A percentile compares a stretch with the other conserved stretches of the same genome.
Conservation (phyloP, 192 early-diverging fungal genomes). For the Backusella liffmaniae region DNA sequence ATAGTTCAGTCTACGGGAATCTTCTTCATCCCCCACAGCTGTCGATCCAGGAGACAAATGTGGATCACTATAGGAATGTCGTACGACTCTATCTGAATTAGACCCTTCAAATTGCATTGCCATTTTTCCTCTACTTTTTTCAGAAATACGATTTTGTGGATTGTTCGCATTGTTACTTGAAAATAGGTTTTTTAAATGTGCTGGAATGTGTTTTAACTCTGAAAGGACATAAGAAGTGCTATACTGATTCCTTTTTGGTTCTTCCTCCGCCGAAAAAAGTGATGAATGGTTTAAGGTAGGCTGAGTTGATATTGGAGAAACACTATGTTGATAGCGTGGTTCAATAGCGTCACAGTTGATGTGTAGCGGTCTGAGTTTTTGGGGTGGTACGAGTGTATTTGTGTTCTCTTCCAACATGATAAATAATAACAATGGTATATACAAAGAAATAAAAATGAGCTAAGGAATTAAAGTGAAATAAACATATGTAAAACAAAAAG, state of each 20-base stretch:
- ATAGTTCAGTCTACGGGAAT: not conserved
- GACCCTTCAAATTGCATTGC: not conserved
- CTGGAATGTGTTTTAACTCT: not conserved
- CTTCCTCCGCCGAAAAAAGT: not conserved
- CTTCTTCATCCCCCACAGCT: conserved; percentile 7
- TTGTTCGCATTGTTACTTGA: not conserved
- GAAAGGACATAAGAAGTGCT: not conserved
- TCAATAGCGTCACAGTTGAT: conserved; percentile 1
- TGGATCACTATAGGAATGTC: conserved; percentile 13
- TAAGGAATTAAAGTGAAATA: not conserved
- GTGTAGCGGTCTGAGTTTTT: conserved; percentile 3
- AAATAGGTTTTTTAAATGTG: not conserved
- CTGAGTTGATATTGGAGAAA: conserved; percentile 9
- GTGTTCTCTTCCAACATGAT: not conserved
- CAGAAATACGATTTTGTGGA: not conserved
- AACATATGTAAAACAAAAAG: not conserved
- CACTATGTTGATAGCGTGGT: not conserved
- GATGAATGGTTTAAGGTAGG: not conserved
- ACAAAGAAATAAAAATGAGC: not conserved
- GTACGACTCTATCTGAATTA: not conserved
- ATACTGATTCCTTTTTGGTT: not conserved
- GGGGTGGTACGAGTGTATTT: not conserved
- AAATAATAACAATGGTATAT: not conserved
- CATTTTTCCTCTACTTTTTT: conserved; percentile 1
- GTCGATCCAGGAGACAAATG: conserved; percentile 9